These are phyloP conservation scores for Chalciporus piperatus DNA, from an alignment of 768 basidiomycete species.

Conservation along the genomic window DNA sequence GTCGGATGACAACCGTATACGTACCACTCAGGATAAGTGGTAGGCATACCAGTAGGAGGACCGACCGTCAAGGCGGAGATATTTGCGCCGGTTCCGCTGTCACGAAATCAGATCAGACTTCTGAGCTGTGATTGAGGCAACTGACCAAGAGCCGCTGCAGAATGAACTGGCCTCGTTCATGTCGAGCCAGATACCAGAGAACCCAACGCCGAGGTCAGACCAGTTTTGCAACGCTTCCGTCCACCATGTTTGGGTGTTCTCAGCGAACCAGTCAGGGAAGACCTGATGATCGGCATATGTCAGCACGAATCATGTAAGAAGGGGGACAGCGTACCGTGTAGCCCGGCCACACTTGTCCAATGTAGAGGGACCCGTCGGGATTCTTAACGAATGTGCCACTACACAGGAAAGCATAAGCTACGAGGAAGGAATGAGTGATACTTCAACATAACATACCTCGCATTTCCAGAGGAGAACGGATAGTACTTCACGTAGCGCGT, in stretches of 20 bases:
- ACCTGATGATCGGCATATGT: slow-evolving; percentile 30
- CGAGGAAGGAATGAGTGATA: neutral
- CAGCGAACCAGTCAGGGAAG: slow-evolving; percentile 62
- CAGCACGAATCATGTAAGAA: neutral
- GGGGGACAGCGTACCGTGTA: slow-evolving; percentile 46
- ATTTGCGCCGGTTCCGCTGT: slow-evolving; percentile 51
- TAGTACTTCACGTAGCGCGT: slow-evolving; percentile 47
- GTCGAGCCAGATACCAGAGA: slow-evolving; percentile 66
- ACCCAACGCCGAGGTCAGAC: slow-evolving; percentile 51
- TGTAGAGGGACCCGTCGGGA: slow-evolving; percentile 66
- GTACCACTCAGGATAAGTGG: slow-evolving; percentile 70
- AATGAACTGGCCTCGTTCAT: slow-evolving; percentile 71
- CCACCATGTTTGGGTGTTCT: slow-evolving; percentile 57
- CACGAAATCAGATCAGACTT: neutral
- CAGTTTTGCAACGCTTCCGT: slow-evolving; percentile 57
- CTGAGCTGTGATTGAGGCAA: neutral
- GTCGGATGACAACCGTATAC: neutral
- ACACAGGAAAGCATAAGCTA: neutral
- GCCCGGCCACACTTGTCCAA: slow-evolving; percentile 79
- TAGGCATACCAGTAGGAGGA: slow-evolving; percentile 53
- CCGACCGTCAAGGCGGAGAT: slow-evolving; percentile 45
- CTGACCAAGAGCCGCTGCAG: slow-evolving; percentile 57
- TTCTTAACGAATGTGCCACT: slow-evolving; percentile 76
- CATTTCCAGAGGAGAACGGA: slow-evolving; percentile 61
- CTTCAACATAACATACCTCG: slow-evolving; percentile 39